Base-by-base conservation (phyloP, 148 eudicot species). In the Camellia japonica region DNA sequence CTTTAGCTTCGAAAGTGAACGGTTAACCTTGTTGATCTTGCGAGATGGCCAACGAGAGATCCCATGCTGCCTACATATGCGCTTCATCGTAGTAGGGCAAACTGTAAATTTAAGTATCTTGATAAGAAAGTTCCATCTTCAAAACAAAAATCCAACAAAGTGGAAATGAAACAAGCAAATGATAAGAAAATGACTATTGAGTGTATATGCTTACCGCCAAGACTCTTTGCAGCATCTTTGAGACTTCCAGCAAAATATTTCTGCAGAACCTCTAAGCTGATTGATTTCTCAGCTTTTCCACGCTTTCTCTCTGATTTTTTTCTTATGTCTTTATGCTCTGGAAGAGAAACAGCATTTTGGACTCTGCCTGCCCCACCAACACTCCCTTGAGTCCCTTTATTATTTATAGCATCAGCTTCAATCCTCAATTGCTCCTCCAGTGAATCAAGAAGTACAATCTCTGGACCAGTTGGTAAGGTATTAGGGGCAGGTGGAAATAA, bases 21-120 rank as follows among this genome's bases (percentile, higher is more conserved):
- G 94, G 78, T 89, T 93, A 66, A 93, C 97, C 82, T 90, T 93
- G 82, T 90, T 95, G 77, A 93, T 92, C 87, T 93, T 93, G 71
- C 98, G 93, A 83, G 96, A 93, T 41, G 98, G 98, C 98, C 98
- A 95, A 15, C 97, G 89, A 68, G 94, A 90, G 80, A 95, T 95
- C 77, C 98, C 97, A 23, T 93, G 97, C 82, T 93, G 98, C 86
- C 98, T 87, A 80, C 98, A 95, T 54, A 95, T 95, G 74, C 98
- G 95, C 87, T 95, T 95, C 96, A 95, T 90, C 51, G 98, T 95
- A 64, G 98, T 93, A 11, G 94, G 94, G 83, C 98, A 91, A 80
- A 95, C 98, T 95, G 93, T 72, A 78, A 68, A 80, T 77, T 14
- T 19, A 68, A 74, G 64, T 81, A 71, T 62, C 6, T 47, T 18